A percentile compares a stretch with the other conserved stretches of the same genome.
These are phyloP conservation scores for Primulina tabacum DNA, from an alignment of 257 asterid species.

Conservation along the genomic window DNA sequence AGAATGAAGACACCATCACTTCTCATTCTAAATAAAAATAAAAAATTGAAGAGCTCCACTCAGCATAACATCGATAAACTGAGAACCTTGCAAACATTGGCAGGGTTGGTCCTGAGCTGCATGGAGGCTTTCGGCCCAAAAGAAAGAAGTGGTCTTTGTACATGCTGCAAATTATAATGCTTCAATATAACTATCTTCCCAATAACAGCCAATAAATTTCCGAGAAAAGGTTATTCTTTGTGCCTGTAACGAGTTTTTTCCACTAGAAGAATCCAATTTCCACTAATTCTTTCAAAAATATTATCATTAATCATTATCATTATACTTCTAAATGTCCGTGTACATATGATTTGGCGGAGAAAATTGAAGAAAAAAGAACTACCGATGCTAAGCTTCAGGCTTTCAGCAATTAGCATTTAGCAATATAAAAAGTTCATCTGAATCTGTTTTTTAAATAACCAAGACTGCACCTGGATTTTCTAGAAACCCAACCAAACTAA, in stretches of 20 bases:
- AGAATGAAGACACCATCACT: constrained; percentile 19
- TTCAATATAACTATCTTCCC: constrained; percentile 21
- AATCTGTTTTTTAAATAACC: neutral
- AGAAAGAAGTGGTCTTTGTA: constrained; percentile 84
- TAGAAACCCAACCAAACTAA: neutral
- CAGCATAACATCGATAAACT: constrained; percentile 18
- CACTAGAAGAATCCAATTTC: neutral
- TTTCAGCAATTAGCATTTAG: too few species aligned
- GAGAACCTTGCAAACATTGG: constrained; percentile 80
- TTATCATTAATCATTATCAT: too few species aligned
- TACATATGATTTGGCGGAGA: too few species aligned
- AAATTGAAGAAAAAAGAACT: too few species aligned
- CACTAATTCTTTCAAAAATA: too few species aligned
- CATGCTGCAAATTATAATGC: constrained; percentile 62
- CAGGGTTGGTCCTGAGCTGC: constrained; percentile 72
- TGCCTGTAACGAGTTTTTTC: constrained; percentile 1
- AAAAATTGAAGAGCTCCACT: constrained; percentile 14
- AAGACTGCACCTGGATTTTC: neutral
- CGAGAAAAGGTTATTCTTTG: neutral
- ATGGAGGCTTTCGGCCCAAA: constrained; percentile 91
- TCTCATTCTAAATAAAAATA: constrained; percentile 8
- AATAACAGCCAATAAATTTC: constrained; percentile 2
- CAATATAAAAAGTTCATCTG: neutral
- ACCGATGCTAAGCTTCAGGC: too few species aligned
- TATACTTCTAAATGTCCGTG: too few species aligned